Base-by-base conservation (phyloP, 768 basidiomycete species). In the Phanerochaete sordida region DNA sequence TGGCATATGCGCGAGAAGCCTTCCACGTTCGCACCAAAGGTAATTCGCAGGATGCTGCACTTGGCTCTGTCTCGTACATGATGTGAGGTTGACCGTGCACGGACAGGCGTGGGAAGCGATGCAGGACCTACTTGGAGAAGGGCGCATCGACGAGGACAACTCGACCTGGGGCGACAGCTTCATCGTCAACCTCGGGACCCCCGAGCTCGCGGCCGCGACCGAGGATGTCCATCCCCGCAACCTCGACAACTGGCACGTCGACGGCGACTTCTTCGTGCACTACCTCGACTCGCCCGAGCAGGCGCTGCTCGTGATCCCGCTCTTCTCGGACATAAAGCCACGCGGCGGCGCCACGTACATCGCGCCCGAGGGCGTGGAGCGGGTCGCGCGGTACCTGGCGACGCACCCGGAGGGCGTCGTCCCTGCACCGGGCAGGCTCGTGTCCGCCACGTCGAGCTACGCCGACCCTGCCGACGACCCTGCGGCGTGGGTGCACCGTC, bases 241-340 rank as follows among this genome's bases (percentile, higher is more conserved):
- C 51, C 70, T 88, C 57, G 77, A 79, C 57, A 85, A 86, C 62
- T 88, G 85, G 85, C 85, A 87, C 68, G 81, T 84, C 46, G 82
- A 84, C 64, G 84, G 82, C 19, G 82, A 84, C 64, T 84, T 83
- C 66, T 85, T 84, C 68, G 77, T 82, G 27, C 83, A 84, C 69
- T 88, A 78, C 67, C 79, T 88, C 54, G 85, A 86, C 66, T 86
- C 84, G 23, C 84, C 82, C 3, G 85, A 87, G 68, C 85, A 86
- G 71, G 85, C 79, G 5, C 73, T 86, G 30, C 77, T 86, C 56
- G 83, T 84, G 23, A 84, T 85, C 57, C 84, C 84, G 1, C 75
- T 87, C 50, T 87, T 79, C 68, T 79, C 82, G 28, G 79, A 85
- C 55, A 85, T 88, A 69, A 63, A 70, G 45, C 77, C 79, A 7